These are phyloP conservation scores for Erythrophleum fordii DNA, from an alignment of 306 rosid species.

Conservation along the genomic window DNA sequence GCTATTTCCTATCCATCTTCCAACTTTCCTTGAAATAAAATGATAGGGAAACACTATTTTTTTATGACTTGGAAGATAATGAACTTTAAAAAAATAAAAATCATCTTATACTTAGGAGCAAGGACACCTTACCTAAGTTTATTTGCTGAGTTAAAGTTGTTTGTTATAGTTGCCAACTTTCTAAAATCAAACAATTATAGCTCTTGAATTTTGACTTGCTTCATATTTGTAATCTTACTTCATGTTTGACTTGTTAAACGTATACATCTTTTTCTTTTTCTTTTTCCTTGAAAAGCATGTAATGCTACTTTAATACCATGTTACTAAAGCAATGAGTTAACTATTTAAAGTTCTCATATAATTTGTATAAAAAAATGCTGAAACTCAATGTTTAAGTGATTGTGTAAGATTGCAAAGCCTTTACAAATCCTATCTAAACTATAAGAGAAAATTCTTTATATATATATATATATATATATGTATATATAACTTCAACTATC, in stretches of 20 bases:
- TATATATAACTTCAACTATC: too few species aligned
- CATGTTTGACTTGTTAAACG: too few species aligned
- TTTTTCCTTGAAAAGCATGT: too few species aligned
- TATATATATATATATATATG: too few species aligned
- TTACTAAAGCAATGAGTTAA: too few species aligned
- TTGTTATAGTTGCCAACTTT: conserved; percentile 38
- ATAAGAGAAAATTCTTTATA: too few species aligned
- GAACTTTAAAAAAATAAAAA: not conserved
- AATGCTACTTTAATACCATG: too few species aligned
- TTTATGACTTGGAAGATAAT: not conserved
- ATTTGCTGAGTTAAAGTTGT: conserved; percentile 17
- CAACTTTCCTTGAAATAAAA: conserved; percentile 21
- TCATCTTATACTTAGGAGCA: not conserved
- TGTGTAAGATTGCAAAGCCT: too few species aligned
- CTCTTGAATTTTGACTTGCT: conserved; percentile 38
- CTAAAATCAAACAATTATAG: conserved; percentile 28
- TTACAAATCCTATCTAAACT: too few species aligned
- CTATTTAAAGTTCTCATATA: too few species aligned
- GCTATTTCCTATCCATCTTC: conserved; percentile 27
- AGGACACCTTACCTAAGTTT: not conserved
- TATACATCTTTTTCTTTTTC: not conserved
- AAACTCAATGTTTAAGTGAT: too few species aligned
- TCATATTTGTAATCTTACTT: not conserved
- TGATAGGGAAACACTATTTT: not conserved
- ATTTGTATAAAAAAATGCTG: too few species aligned